A percentile compares a stretch with the other conserved stretches of the same genome.
These are phyloP conservation scores for Podospora conica DNA, from an alignment of 495 filamentous ascomycete species.

Conservation along the genomic window DNA sequence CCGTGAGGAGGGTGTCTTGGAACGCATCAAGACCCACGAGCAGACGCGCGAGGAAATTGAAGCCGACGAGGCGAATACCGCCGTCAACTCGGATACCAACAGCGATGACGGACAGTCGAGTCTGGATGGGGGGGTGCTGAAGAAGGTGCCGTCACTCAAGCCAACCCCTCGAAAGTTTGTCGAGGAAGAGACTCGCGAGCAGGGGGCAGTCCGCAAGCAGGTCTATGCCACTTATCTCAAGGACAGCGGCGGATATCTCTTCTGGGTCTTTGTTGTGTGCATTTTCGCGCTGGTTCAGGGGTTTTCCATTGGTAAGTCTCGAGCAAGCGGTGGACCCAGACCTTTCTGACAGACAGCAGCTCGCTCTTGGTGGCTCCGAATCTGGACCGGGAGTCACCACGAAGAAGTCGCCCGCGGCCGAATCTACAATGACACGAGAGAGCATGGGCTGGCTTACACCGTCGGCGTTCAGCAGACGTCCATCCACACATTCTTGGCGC, in stretches of 20 bases:
- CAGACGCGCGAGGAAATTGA: conserved; percentile 39
- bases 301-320: conserved; percentile 40
- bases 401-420: conserved; percentile 19
- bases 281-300: conserved; percentile 47
- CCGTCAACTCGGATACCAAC: conserved; percentile 40
- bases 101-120: conserved; percentile 21
- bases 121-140: conserved; percentile 30
- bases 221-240: conserved; percentile 62
- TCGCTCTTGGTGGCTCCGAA: conserved; percentile 61
- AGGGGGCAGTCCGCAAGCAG: conserved; percentile 53
- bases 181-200: conserved; percentile 64
- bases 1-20: conserved; percentile 47
- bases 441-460: conserved; percentile 30
- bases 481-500: conserved; percentile 24
- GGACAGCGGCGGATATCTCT: conserved; percentile 57
- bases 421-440: conserved; percentile 12
- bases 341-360: conserved; percentile 14
- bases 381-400: conserved; percentile 55
- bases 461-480: conserved; percentile 35
- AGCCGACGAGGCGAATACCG: conserved; percentile 39
- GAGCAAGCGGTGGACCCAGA: too few relatives aligned
- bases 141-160: conserved; percentile 39
- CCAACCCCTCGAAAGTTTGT: conserved; percentile 56
- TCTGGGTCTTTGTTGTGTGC: conserved; percentile 53
- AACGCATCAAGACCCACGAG: conserved; percentile 54